Evolutionary conservation across 1,139 yeast genomes (phyloP).

Genomic region (Wickerhamiella pararugosa): DNA sequence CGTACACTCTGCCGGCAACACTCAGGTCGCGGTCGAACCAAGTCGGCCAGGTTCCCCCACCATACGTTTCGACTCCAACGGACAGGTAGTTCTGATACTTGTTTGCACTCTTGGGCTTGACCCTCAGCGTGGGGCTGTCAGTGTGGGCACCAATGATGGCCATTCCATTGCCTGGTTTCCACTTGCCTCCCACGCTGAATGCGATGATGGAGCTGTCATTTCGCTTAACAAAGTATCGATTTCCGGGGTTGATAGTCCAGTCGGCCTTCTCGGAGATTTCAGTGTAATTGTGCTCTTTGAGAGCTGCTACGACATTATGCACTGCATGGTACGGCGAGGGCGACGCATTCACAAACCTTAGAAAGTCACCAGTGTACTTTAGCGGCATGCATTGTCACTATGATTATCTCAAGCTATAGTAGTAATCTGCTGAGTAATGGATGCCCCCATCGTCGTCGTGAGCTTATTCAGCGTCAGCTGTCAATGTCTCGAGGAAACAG

Average conservation of each 20-base stretch:
- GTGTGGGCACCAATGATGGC: slow-evolving; percentile 56
- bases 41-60: slow-evolving; percentile 78
- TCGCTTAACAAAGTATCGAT: slow-evolving; percentile 58
- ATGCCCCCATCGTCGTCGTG: no score
- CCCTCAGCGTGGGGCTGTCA: slow-evolving; percentile 80
- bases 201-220: slow-evolving; percentile 83
- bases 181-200: slow-evolving; percentile 61
- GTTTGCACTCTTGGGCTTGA: slow-evolving; percentile 71
- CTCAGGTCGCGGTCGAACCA: slow-evolving; percentile 88
- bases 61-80: slow-evolving; percentile 87
- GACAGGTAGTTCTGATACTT: slow-evolving; percentile 65
- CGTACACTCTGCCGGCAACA: slow-evolving; percentile 82
- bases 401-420: no score
- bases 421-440: no score
- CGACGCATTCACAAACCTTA: slow-evolving; percentile 65
- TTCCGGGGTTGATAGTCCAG: slow-evolving; percentile 52
- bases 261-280: slow-evolving; percentile 58
- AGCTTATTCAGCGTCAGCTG: not conserved
- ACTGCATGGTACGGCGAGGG: slow-evolving; percentile 97
- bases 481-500: slow-evolving; percentile 29
- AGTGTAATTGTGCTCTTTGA: slow-evolving; percentile 56
- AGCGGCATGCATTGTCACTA: not conserved
- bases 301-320: slow-evolving; percentile 39
- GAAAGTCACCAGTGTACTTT: slow-evolving; percentile 32
- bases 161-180: slow-evolving; percentile 69